Evolutionary conservation across 169 alveolate genomes (phyloP).

Genomic region (Plasmodium relictum): DNA sequence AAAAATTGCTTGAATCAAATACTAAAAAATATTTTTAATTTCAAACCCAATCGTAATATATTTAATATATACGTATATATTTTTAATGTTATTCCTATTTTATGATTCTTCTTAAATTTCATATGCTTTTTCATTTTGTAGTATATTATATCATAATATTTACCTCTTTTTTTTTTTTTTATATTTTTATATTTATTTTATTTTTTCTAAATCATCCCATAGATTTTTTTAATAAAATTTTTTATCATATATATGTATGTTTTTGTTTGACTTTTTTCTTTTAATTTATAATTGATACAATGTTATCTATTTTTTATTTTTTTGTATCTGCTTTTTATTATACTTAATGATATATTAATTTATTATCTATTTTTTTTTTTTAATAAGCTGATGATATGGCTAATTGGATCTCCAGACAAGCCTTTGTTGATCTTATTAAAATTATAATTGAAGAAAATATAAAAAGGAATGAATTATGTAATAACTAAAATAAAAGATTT

Average conservation of each 20-base stretch:
- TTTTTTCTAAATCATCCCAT: no score
- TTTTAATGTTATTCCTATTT: constrained; percentile 1
- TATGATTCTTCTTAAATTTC: background rate
- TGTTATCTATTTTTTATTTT: no score
- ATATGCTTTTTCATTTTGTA: no score
- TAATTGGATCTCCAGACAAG: constrained; percentile 74
- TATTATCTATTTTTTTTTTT: constrained; percentile 12
- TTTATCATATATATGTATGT: no score
- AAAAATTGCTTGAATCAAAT: constrained; percentile 32
- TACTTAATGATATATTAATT: background rate
- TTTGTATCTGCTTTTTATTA: no score
- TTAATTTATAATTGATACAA: no score
- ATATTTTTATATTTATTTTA: background rate
- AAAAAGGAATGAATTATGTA: constrained; percentile 64
- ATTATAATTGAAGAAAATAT: constrained; percentile 22
- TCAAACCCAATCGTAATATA: constrained; percentile 47
- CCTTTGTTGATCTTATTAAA: constrained; percentile 49
- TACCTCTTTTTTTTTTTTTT: no score
- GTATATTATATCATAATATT: background rate
- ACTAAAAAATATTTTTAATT: constrained; percentile 34
- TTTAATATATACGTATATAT: constrained; percentile 4
- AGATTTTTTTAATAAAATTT: no score
- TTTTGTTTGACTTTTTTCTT: no score
- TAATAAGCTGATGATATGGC: constrained; percentile 57
- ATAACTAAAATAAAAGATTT: constrained; percentile 1